Evolutionary conservation across 192 early-diverging fungal genomes (phyloP), one percentile per base, ranked within the genome.

Genomic region (Pilaira anomala): DNA sequence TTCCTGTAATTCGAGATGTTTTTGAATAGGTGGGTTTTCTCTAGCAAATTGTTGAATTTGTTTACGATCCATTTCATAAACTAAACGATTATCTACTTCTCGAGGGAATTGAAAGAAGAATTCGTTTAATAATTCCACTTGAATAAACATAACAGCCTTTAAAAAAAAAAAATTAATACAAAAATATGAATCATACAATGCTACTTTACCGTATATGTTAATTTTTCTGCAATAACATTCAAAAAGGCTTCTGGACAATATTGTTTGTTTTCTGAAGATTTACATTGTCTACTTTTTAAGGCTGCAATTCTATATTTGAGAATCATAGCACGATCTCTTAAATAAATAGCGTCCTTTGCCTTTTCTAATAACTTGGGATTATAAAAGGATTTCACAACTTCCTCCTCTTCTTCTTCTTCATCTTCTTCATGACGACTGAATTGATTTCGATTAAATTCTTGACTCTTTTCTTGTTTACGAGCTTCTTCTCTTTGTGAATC

Each of bases 41-140:
- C 82, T 80, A 18, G 94, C 94, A 80, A 98, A 97, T 62, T 86
- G 78, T 61, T 84, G 78, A 54, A 95, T 92, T 67, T 97, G 87
- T 55, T 86, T 70, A 64, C 86, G 75, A 7, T 80, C 84, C 69
- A 94, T 80, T 71, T 89, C 91, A 56, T 96, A 96, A 58, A 95
- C 94, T 60, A 98, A 68, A 54, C 87, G 80, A 61, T 93, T 87
- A 72, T 98, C 96, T 19, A 98, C 86, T 76, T 96, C 93, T 39
- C 96, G 77, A 36, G 96, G 96, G 62, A 97, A 85, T 78, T 97
- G 95, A 86, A 96, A 97, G 70, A 96, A 94, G 78, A 97, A 98
- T 75, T 98, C 96, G 71, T 94, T 95, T 71, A 98, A 77, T 49
- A 98, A 82, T 76, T 98, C 96, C 18, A 96, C 91, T 71, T 93